These are phyloP conservation scores for Leersia perrieri DNA, from an alignment of 176 grass and related monocot species.

Conservation along the genomic window DNA sequence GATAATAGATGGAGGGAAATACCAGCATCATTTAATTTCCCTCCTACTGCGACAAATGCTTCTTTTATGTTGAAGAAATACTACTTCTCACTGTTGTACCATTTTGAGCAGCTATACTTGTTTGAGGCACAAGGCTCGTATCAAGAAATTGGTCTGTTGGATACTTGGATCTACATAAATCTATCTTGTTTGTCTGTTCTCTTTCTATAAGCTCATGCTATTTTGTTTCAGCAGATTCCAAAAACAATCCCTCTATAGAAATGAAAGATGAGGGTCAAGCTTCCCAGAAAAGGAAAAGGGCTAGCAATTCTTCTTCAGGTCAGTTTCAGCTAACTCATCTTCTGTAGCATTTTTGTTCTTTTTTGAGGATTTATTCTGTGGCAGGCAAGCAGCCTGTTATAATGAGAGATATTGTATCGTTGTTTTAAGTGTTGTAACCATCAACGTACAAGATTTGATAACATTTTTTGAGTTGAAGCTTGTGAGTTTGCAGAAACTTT, in stretches of 20 bases:
- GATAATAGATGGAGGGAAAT: slow-evolving; percentile 94
- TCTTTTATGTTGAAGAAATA: slow-evolving; percentile 94
- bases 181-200: slow-evolving; percentile 6
- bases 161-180: slow-evolving; percentile 30
- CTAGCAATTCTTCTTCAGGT: slow-evolving; percentile 34
- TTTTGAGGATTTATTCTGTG: background rate
- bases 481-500: background rate
- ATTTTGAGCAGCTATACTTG: slow-evolving; percentile 89
- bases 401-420: slow-evolving; percentile 2
- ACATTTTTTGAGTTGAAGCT: slow-evolving; percentile 14
- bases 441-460: slow-evolving; percentile 2
- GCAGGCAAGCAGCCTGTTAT: background rate
- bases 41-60: slow-evolving; percentile 81
- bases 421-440: slow-evolving; percentile 2
- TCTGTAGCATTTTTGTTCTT: background rate
- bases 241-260: slow-evolving; percentile 27
- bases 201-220: background rate
- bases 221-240: slow-evolving; percentile 34
- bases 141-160: slow-evolving; percentile 44
- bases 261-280: slow-evolving; percentile 49
- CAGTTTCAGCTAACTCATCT: slow-evolving; percentile 18
- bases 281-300: slow-evolving; percentile 56
- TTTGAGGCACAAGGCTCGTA: slow-evolving; percentile 62
- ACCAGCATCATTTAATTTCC: slow-evolving; percentile 81
- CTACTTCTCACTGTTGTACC: slow-evolving; percentile 76